phyloP scores from a whole-genome alignment of 2,329 filamentous ascomycete genomes.

The Aspergillus carbonarius region DNA sequence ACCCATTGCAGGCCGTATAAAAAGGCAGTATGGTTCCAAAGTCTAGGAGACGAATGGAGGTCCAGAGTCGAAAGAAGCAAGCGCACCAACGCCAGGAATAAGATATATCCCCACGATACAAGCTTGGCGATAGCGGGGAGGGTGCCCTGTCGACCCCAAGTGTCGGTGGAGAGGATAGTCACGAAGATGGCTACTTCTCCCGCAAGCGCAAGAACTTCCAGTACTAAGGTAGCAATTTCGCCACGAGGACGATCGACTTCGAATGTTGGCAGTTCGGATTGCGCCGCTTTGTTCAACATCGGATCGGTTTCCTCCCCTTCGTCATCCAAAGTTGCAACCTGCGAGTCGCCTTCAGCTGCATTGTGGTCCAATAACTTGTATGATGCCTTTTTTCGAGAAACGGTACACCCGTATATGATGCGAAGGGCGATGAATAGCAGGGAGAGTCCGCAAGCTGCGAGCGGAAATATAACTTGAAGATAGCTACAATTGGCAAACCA shows the following conservation, averaged over 20 bases:
- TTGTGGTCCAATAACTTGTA: conserved; percentile 53
- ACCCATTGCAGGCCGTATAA: conserved; percentile 85
- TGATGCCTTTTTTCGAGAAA: conserved; percentile 53
- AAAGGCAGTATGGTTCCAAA: conserved; percentile 91
- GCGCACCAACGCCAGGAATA: conserved; percentile 70
- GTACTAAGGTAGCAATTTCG: conserved; percentile 65
- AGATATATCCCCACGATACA: conserved; percentile 76
- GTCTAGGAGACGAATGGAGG: conserved; percentile 66
- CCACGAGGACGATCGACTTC: conserved; percentile 74
- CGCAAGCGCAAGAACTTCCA: conserved; percentile 74
- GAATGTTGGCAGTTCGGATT: conserved; percentile 48
- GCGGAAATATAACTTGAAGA: conserved; percentile 75
- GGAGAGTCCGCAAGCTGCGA: conserved; percentile 69
- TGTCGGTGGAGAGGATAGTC: conserved; percentile 60
- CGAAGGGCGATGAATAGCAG: conserved; percentile 64
- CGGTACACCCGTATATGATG: conserved; percentile 54
- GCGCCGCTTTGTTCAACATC: conserved; percentile 56
- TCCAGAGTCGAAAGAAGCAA: conserved; percentile 61
- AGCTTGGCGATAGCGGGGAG: conserved; percentile 66
- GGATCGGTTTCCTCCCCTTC: conserved; percentile 54
- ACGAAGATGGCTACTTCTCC: conserved; percentile 70
- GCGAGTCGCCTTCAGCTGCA: conserved; percentile 46
- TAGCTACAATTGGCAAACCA: conserved; percentile 54
- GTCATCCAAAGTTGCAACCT: conserved; percentile 54
- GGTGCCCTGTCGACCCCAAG: conserved; percentile 59